A percentile compares a stretch with the other conserved stretches of the same genome.
These are phyloP conservation scores for Solanum tarapatanum DNA, from an alignment of 257 asterid genomes.

Conservation along the genomic window DNA sequence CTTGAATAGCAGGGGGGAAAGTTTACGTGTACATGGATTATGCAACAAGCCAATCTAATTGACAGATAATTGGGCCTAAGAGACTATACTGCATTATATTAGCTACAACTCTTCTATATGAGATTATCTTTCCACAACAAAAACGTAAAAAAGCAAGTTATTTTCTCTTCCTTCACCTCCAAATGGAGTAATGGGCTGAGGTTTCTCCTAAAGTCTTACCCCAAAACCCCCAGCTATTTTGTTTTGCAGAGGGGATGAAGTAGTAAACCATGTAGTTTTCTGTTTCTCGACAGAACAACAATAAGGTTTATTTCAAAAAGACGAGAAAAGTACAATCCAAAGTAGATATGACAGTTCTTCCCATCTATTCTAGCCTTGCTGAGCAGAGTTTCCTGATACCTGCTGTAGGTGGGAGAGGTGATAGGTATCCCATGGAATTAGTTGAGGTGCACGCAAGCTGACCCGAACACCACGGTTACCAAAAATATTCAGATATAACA, in stretches of 20 bases:
- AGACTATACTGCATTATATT: background rate
- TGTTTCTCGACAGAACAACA: background rate
- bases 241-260: background rate
- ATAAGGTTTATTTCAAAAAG: background rate
- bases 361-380: background rate
- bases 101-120: background rate
- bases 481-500: background rate
- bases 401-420: background rate
- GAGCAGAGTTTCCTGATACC: background rate
- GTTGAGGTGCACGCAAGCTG: background rate
- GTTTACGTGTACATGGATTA: background rate
- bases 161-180: background rate
- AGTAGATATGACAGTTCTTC: background rate
- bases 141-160: background rate
- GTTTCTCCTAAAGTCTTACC: background rate
- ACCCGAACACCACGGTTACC: too few species aligned
- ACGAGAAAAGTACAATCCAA: background rate
- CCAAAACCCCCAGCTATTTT: background rate
- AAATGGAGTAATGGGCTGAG: background rate
- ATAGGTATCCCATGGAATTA: background rate
- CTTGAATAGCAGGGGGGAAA: background rate
- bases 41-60: background rate
- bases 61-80: background rate
- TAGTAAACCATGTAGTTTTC: background rate
- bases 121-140: background rate